Evolutionary conservation across 495 filamentous ascomycete species (phyloP), one percentile per base, ranked within the genome.

Genomic region (Penicillium paxilli): DNA sequence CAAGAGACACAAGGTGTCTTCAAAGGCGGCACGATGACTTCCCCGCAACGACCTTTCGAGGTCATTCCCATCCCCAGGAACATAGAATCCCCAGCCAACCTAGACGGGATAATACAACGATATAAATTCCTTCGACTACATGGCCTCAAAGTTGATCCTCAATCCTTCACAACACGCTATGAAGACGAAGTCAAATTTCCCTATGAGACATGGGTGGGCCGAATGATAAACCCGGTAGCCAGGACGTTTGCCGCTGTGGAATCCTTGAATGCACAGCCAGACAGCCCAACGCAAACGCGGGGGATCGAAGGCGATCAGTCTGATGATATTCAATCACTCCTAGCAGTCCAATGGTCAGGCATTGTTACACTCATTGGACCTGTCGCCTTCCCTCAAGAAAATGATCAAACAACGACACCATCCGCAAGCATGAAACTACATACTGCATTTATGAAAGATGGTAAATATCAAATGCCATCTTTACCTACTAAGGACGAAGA

Each of bases 121-220:
- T 69, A 62, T 32, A 70, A 60, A 21, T 33, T 51, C 2, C 51
- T 72, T 3, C 54, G 68, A n/a, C 60, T 74, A 0, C 51, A 65
- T 17, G 58, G 62, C n/a, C 59, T 74, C 17, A 41, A 59, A 53
- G 51, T 55, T 10, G 60, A 68, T 24, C 70, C 71, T 6, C 45
- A 60, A 16, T 67, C 73, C n/a, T 84, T 82, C 57, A 70, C 72
- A 14, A 78, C 79, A 6, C 78, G 67, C 1, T 80, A 78, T 51
- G 73, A 70, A 22, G 58, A 65, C 22, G 79, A 83, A 56, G 60
- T 61, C 51, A 66, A 65, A 17, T 76, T 77, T 56, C 54, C 58
- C 10, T 60, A 74, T 12, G 68, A 73, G 14, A 58, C 59, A 47
- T 82, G 79, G 69, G 58, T 67, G 23, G 59, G 59, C 16, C 75